Conservation (phyloP, 208 protist genomes). For the Naegleria fowleri region DNA sequence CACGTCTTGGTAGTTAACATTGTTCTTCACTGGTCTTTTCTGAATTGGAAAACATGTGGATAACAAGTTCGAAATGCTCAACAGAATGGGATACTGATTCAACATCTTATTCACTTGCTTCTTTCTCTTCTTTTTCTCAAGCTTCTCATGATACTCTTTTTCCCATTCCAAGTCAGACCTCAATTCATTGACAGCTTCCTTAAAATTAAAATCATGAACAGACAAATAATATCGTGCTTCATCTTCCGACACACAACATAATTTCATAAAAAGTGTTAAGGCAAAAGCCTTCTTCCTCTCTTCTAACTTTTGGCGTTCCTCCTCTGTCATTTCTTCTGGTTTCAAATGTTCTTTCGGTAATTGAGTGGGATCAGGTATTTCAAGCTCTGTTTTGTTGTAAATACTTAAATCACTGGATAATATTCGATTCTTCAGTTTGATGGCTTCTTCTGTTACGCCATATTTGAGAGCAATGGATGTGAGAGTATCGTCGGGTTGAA, state of each 20-base stretch:
- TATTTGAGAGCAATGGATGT: neutral
- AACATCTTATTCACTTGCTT: neutral
- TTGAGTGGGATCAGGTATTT: neutral
- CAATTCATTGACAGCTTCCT: neutral
- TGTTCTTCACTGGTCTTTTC: neutral
- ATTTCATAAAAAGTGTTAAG: neutral
- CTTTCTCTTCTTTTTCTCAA: neutral
- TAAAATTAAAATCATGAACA: neutral
- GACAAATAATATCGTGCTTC: constrained; percentile 3
- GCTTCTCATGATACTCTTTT: neutral
- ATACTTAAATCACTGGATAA: neutral
- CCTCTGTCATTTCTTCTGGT: neutral
- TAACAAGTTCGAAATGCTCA: neutral
- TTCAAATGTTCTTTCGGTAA: neutral
- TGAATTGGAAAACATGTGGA: neutral
- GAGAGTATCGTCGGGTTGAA: neutral
- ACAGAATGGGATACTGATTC: neutral
- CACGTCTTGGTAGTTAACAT: neutral
- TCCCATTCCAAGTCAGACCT: neutral
- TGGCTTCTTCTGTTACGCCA: neutral
- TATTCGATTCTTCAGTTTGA: constrained; percentile 5
- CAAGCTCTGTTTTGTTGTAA: neutral
- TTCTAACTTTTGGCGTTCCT: neutral
- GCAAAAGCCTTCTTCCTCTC: neutral
- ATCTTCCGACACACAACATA: neutral